Evolutionary conservation across 768 basidiomycete species (phyloP).

Genomic region (Glaciozyma antarctica): DNA sequence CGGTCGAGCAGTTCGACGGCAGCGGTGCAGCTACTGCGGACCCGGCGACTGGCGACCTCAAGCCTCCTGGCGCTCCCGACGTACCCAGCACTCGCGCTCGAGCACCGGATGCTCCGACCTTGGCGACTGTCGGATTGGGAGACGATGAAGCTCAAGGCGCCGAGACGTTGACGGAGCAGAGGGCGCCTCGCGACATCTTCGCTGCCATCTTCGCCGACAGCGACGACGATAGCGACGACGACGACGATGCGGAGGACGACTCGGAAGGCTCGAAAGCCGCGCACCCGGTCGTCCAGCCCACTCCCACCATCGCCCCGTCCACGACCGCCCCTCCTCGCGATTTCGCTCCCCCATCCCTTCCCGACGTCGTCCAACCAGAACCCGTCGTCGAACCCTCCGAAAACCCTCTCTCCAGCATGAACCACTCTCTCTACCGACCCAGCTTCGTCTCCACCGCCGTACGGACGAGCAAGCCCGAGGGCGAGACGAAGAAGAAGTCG

Average conservation of each 20-base stretch:
- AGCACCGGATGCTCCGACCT: slow-evolving; percentile 28
- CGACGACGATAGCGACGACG: slow-evolving; percentile 74
- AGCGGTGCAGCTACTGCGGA: slow-evolving; percentile 23
- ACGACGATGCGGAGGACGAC: slow-evolving; percentile 39
- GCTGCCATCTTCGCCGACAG: slow-evolving; percentile 97
- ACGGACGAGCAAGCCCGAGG: slow-evolving; percentile 43
- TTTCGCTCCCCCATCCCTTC: neutral
- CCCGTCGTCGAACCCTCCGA: slow-evolving; percentile 4
- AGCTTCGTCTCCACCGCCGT: slow-evolving; percentile 53
- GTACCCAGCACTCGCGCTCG: slow-evolving; percentile 41
- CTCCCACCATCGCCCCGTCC: neutral
- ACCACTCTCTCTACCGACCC: slow-evolving; percentile 67
- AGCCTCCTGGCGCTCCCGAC: neutral
- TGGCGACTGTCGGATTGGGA: slow-evolving; percentile 77
- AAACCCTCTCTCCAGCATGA: slow-evolving; percentile 26
- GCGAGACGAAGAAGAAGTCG: slow-evolving; percentile 42
- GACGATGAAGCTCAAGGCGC: slow-evolving; percentile 83
- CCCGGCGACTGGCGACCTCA: neutral
- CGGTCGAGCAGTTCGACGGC: slow-evolving; percentile 16
- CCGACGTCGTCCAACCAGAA: slow-evolving; percentile 14
- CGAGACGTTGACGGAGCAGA: slow-evolving; percentile 77
- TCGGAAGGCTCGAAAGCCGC: neutral
- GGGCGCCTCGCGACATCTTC: slow-evolving; percentile 85
- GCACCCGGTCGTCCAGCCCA: neutral
- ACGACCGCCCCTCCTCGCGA: neutral